phyloP scores from a whole-genome alignment of 352 stramenopile species.

The Phytophthora agathidicida region DNA sequence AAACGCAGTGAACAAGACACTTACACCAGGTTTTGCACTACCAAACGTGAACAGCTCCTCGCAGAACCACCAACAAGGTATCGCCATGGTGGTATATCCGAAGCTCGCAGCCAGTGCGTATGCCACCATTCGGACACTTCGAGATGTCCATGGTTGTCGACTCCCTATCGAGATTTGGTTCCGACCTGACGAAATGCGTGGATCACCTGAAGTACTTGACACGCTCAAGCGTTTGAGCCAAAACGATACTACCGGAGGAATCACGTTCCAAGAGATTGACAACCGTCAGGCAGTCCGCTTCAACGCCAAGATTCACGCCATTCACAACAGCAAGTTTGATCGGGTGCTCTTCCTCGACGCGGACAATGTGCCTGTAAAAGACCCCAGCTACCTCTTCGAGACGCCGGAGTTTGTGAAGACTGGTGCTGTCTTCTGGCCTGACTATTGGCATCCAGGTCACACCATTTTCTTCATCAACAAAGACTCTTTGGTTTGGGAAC shows the following conservation, averaged over 20 bases:
- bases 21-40: background rate
- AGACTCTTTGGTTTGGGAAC: slow-evolving; percentile 60
- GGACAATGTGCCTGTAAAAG: slow-evolving; percentile 62
- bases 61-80: slow-evolving; percentile 20
- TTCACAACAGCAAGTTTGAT: slow-evolving; percentile 62
- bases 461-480: slow-evolving; percentile 72
- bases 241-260: slow-evolving; percentile 29
- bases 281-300: slow-evolving; percentile 37
- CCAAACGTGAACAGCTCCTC: background rate
- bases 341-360: slow-evolving; percentile 72
- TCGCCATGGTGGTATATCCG: slow-evolving; percentile 69
- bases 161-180: slow-evolving; percentile 75
- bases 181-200: slow-evolving; percentile 38
- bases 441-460: slow-evolving; percentile 67
- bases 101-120: slow-evolving; percentile 70
- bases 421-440: slow-evolving; percentile 74
- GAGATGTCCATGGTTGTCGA: slow-evolving; percentile 33
- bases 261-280: slow-evolving; percentile 37
- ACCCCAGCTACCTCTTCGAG: slow-evolving; percentile 70
- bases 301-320: slow-evolving; percentile 60
- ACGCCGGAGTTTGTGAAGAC: slow-evolving; percentile 41
- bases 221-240: slow-evolving; percentile 18
- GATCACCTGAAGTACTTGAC: slow-evolving; percentile 6
- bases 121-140: slow-evolving; percentile 54
- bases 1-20: background rate